These are phyloP conservation scores for Raddia guianensis DNA, from an alignment of 176 grass and related monocot species.

Conservation along the genomic window DNA sequence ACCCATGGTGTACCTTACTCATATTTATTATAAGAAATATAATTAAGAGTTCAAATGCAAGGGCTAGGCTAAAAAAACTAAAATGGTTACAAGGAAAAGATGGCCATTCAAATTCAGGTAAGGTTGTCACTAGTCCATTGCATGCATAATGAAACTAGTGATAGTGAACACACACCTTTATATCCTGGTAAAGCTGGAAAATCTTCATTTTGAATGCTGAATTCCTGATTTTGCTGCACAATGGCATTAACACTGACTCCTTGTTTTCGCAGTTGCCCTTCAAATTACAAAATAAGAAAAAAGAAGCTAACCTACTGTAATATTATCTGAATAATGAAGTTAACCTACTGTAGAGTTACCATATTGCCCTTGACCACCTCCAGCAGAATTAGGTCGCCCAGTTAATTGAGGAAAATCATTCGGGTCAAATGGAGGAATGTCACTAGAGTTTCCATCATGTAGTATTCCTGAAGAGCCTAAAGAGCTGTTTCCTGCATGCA, in stretches of 20 bases:
- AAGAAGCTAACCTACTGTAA: conserved; percentile 17
- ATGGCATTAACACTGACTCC: conserved; percentile 73
- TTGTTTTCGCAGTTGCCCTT: conserved; percentile 81
- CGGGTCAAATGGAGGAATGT: conserved; percentile 86
- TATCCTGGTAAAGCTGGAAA: conserved; percentile 94
- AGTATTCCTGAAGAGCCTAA: conserved; percentile 84
- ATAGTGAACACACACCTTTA: conserved; percentile 61
- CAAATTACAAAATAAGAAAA: conserved; percentile 37
- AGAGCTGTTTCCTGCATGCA: conserved; percentile 67
- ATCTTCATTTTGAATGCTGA: conserved; percentile 97
- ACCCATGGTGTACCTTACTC: too few species aligned
- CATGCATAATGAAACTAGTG: conserved; percentile 6
- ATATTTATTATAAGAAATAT: neutral
- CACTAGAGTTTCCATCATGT: conserved; percentile 67
- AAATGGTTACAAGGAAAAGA: conserved; percentile 13
- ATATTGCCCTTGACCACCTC: conserved; percentile 81
- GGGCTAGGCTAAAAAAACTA: neutral
- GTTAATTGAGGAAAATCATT: conserved; percentile 98
- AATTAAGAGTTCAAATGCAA: conserved; percentile 14
- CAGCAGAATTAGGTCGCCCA: conserved; percentile 78
- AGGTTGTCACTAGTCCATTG: neutral
- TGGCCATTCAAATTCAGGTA: neutral
- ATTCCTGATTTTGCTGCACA: conserved; percentile 91
- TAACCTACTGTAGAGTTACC: conserved; percentile 63
- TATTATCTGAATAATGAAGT: conserved; percentile 14